Percentiles rank a stretch among this genome's conserved stretches.
phyloP scores from a whole-genome alignment of 176 grass and related monocot species.

The Otatea glauca region DNA sequence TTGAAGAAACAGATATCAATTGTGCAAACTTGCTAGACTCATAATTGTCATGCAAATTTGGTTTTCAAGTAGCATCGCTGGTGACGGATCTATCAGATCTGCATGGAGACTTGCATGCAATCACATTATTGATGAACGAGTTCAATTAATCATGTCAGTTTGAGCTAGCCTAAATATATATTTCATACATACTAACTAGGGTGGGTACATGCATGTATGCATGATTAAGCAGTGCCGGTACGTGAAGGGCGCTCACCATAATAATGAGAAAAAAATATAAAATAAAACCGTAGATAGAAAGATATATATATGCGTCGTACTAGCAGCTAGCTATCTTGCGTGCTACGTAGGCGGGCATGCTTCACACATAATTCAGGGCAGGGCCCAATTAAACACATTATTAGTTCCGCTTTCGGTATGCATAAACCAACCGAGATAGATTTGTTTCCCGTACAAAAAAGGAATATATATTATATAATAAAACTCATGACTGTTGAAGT shows the following conservation, averaged over 20 bases:
- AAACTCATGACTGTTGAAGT: no score
- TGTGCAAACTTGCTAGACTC: background rate
- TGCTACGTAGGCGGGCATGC: conserved; percentile 34
- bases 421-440: background rate
- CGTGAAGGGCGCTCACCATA: conserved; percentile 47
- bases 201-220: background rate
- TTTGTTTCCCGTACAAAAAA: background rate
- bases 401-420: conserved; percentile 25
- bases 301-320: background rate
- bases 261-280: background rate
- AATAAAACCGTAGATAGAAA: background rate
- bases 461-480: background rate
- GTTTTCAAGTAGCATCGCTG: background rate
- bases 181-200: background rate
- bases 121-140: no score
- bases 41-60: background rate
- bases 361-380: conserved; percentile 47
- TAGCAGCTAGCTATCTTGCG: conserved; percentile 3
- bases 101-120: conserved; percentile 30
- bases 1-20: background rate
- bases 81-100: background rate
- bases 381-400: conserved; percentile 21
- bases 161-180: background rate
- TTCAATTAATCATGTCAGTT: conserved; percentile 5
- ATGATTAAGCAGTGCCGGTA: conserved; percentile 63